phyloP scores from a whole-genome alignment of 2,329 filamentous ascomycete genomes.

The Microsporum canis region DNA sequence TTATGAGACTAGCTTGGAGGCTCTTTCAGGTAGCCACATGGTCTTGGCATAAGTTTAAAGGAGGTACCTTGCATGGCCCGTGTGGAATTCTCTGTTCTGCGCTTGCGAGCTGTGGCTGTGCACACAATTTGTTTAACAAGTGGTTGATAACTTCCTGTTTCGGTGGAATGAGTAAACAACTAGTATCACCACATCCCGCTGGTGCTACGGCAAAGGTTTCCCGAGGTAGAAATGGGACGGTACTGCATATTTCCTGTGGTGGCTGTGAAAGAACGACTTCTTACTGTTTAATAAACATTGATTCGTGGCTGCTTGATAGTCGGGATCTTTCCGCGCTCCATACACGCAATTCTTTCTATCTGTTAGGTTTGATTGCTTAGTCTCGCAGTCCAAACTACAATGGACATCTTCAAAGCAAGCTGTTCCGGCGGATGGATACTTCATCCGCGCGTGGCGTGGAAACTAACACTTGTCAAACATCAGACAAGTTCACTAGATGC shows the following conservation, averaged over 20 bases:
- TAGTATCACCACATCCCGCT: not conserved
- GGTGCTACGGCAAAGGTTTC: not conserved
- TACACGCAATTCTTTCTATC: not conserved
- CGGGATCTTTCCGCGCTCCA: not conserved
- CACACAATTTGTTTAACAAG: not conserved
- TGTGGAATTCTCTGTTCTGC: slow-evolving; percentile 1
- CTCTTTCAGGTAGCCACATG: slow-evolving; percentile 4
- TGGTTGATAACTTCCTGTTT: not conserved
- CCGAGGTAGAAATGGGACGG: not conserved
- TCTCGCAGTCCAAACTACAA: not conserved
- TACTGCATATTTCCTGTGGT: not conserved
- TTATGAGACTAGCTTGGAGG: not conserved
- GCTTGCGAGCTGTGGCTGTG: not conserved
- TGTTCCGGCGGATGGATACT: not conserved
- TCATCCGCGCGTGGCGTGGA: not conserved
- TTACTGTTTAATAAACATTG: not conserved
- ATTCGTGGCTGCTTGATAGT: too few species aligned
- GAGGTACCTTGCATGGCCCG: slow-evolving; percentile 2
- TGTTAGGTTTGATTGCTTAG: not conserved
- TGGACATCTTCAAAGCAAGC: not conserved
- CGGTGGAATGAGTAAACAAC: not conserved
- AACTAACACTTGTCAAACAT: not conserved
- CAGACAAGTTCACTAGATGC: not conserved
- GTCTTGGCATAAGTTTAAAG: slow-evolving; percentile 2
- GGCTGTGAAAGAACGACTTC: not conserved